Evolutionary conservation across 2,329 filamentous ascomycete species (phyloP).

Genomic region (Madurella fahalii): DNA sequence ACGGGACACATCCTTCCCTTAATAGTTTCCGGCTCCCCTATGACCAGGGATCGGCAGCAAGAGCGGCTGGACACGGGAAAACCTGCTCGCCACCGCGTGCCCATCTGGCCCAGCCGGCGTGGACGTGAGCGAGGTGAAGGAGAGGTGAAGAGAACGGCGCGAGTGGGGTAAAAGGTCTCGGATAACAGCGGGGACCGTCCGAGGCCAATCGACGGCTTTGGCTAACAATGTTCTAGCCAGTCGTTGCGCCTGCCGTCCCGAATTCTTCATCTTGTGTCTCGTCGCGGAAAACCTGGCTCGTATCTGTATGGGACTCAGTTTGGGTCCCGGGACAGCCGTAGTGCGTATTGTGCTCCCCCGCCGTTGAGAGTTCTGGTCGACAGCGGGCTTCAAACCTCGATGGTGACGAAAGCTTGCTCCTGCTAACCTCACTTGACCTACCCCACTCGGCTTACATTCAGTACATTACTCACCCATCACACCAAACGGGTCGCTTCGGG

Average conservation of each 20-base stretch:
- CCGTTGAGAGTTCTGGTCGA: too few species aligned
- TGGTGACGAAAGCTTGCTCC: too few species aligned
- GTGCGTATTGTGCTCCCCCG: too few species aligned
- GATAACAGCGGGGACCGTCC: slow-evolving; percentile 12
- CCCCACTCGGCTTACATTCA: too few species aligned
- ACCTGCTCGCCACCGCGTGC: slow-evolving; percentile 9
- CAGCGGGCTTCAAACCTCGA: too few species aligned
- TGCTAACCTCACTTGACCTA: too few species aligned
- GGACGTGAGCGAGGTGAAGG: not conserved
- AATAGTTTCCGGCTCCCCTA: slow-evolving; percentile 2
- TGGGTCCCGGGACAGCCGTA: too few species aligned
- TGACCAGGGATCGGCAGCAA: not conserved
- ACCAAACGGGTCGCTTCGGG: too few species aligned
- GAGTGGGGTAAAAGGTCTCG: slow-evolving; percentile 15
- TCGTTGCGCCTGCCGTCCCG: not conserved
- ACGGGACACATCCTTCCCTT: not conserved
- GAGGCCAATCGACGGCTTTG: not conserved
- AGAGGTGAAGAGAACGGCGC: slow-evolving; percentile 13
- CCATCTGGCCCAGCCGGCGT: slow-evolving; percentile 9
- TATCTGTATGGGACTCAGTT: too few species aligned
- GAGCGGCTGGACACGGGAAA: slow-evolving; percentile 11
- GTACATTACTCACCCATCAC: too few species aligned
- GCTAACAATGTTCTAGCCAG: not conserved
- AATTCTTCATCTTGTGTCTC: not conserved
- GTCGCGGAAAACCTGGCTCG: not conserved